A percentile compares a stretch with the other conserved stretches of the same genome.
These are phyloP conservation scores for Vishniacozyma victoriae DNA, from an alignment of 768 basidiomycete species.

Conservation along the genomic window DNA sequence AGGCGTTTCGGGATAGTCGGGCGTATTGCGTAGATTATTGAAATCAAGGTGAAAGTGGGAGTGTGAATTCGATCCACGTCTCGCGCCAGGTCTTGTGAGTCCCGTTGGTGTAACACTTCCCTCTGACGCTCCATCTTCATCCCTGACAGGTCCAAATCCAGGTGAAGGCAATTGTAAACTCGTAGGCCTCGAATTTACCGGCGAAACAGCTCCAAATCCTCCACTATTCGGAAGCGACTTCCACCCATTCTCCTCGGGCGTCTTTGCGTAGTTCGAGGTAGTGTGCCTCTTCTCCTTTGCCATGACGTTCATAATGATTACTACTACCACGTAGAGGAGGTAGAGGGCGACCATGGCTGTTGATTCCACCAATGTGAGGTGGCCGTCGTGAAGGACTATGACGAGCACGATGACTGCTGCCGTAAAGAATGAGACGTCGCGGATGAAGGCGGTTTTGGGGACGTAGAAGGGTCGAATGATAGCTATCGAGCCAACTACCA, in stretches of 20 bases:
- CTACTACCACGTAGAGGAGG: constrained; percentile 65
- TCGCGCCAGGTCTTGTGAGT: background rate
- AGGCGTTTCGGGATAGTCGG: constrained; percentile 27
- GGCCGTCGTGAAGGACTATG: constrained; percentile 68
- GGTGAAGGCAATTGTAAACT: background rate
- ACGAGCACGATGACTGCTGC: constrained; percentile 70
- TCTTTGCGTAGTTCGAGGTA: constrained; percentile 31
- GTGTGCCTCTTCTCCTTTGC: constrained; percentile 48
- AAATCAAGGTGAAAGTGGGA: background rate
- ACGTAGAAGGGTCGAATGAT: constrained; percentile 93
- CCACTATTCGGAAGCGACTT: background rate
- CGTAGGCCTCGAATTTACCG: background rate
- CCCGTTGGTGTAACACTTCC: constrained; percentile 2
- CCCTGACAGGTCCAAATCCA: no score
- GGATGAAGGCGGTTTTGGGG: constrained; percentile 68
- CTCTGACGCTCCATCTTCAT: background rate
- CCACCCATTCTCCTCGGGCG: constrained; percentile 20
- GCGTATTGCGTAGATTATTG: background rate
- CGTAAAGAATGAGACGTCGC: constrained; percentile 94
- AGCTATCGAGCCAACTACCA: constrained; percentile 96
- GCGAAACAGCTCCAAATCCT: background rate
- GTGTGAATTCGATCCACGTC: constrained; percentile 1
- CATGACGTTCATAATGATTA: constrained; percentile 62
- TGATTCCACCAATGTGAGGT: constrained; percentile 68
- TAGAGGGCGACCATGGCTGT: constrained; percentile 67